Evolutionary conservation across 108 stramenopile species (phyloP).

Genomic region (Skeletonema costatum): DNA sequence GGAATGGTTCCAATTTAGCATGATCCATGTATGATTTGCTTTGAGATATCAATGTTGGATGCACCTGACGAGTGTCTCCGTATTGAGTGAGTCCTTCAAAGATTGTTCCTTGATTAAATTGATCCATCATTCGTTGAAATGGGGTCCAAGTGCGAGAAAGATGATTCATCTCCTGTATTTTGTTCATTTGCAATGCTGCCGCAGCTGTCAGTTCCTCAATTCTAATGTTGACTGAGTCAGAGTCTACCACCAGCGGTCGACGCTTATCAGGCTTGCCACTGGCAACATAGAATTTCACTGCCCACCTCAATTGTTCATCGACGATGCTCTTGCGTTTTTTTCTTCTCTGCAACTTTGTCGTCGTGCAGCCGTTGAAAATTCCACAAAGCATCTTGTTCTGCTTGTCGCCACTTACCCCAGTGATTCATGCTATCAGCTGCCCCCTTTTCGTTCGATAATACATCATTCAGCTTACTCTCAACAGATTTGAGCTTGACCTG

Average conservation of each 20-base stretch:
- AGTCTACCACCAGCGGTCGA: not conserved
- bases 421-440: conserved; percentile 18
- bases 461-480: conserved; percentile 3
- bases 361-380: conserved; percentile 34
- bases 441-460: conserved; percentile 13
- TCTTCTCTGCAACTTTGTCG: conserved; percentile 14
- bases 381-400: conserved; percentile 40
- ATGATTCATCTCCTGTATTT: not conserved
- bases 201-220: conserved; percentile 7
- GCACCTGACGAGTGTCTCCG: not conserved
- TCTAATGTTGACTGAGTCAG: conserved; percentile 1
- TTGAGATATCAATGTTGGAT: not conserved
- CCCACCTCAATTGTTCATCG: conserved; percentile 40
- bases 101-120: not conserved
- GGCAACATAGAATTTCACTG: conserved; percentile 31
- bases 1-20: not conserved
- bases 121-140: conserved; percentile 27
- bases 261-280: conserved; percentile 46
- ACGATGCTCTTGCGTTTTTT: conserved; percentile 12
- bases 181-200: conserved; percentile 1
- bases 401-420: conserved; percentile 40
- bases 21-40: not conserved
- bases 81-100: not conserved
- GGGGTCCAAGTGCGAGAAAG: conserved; percentile 13
- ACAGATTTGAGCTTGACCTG: conserved; percentile 21